Base-by-base conservation (phyloP, 345 rosid genomes). In the Rhodomyrtus tomentosa region DNA sequence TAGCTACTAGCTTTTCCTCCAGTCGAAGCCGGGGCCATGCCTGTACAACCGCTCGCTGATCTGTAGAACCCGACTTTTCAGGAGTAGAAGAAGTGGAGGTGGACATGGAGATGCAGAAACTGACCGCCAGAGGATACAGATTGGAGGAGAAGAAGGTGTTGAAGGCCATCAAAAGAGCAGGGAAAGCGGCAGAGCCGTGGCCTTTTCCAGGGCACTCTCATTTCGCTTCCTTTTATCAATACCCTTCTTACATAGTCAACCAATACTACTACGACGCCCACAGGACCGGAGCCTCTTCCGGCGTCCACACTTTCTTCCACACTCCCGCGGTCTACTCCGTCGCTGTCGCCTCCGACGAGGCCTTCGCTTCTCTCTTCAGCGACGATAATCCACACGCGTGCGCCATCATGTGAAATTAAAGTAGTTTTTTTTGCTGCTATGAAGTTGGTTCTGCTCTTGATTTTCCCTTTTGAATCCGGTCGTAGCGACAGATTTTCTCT, bases 381-480 rank as follows among this genome's bases (percentile, higher is more conserved):
- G 98, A 95, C 83, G 98, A 96, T 81, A 95, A 96, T 84, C 98
- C 98, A 0, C 96, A 96, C 85, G 98, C 99, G 85, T 95, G 96
- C 91, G 27, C 91, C 55, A 90, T 95, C 53, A 95, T 95, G 99
- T 93, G 87, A 93, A 27, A 58, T 81, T 49, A 16, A 24, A 27
- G 5, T 18, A 55, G 36, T 27, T 22, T 7, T 22, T 7, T 56
- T n/a, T 38, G 38, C 10, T 81, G 45, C 85, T 40, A 42, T 40
- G 49, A 27, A 50, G 25, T 11, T 20, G 55, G 51, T 29, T 68
- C 79, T 56, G 6, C 22, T n/a, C 81, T 38, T 4, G 51, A 7
- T 79, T 36, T 18, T 36, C 24, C 4, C 48, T 40, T 42, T 24
- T 21, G 14, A 55, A 55, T 53, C 12, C 22, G 54, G 13, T 18